phyloP scores from a whole-genome alignment of 164 flowering plant species.

The Protea cynaroides region DNA sequence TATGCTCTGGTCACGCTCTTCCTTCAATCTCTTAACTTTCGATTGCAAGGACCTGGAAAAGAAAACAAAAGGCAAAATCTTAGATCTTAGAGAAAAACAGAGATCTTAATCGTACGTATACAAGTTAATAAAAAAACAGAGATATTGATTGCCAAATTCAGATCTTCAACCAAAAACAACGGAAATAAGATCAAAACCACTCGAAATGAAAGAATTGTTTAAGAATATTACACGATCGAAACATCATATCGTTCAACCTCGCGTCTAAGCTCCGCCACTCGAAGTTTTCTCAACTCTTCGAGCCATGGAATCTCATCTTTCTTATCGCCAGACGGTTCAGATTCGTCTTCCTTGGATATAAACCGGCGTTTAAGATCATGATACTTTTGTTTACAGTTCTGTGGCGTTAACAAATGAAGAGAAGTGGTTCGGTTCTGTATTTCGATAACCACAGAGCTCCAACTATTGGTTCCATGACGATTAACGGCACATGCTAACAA shows the following conservation, averaged over 20 bases:
- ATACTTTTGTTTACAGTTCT: constrained; percentile 46
- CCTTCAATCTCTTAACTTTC: constrained; percentile 67
- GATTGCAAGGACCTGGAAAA: constrained; percentile 65
- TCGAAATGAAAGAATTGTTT: background rate
- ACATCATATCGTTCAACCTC: constrained; percentile 72
- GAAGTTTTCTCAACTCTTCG: constrained; percentile 61
- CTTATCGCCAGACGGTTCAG: background rate
- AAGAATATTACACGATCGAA: constrained; percentile 60
- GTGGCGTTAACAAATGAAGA: constrained; percentile 37
- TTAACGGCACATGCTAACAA: constrained; percentile 83
- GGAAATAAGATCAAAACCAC: background rate
- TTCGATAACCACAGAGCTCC: constrained; percentile 79
- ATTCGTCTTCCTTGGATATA: constrained; percentile 8
- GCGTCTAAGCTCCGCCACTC: constrained; percentile 68
- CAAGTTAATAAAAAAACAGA: constrained; percentile 2
- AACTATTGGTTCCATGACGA: constrained; percentile 59
- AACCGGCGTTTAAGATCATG: constrained; percentile 63
- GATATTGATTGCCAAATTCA: background rate
- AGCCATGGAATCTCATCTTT: constrained; percentile 45
- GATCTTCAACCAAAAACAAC: constrained; percentile 6
- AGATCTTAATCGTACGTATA: background rate
- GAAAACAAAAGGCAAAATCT: constrained; percentile 3
- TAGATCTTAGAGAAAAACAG: background rate
- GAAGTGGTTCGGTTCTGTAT: constrained; percentile 40
- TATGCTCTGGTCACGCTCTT: constrained; percentile 48